Percentiles rank a stretch among this genome's conserved stretches.
phyloP scores from a whole-genome alignment of 2,329 filamentous ascomycete species.

The Elsinoe batatas region DNA sequence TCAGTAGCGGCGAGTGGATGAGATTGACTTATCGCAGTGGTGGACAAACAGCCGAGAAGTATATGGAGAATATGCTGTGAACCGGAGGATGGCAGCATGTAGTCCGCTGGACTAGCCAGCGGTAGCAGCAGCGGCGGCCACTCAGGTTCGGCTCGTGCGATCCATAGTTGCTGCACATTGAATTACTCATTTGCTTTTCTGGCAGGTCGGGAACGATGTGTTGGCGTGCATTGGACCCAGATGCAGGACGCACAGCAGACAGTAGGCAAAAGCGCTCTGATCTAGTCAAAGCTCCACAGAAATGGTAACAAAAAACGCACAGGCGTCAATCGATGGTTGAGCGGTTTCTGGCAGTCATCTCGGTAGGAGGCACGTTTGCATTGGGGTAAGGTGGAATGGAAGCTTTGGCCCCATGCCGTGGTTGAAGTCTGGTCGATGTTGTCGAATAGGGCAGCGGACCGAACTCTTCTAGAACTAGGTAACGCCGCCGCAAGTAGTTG shows the following conservation, averaged over 20 bases:
- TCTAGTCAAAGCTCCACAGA: slow-evolving; percentile 11
- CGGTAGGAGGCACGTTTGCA: slow-evolving; percentile 7
- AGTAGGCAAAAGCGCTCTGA: slow-evolving; percentile 12
- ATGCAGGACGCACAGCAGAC: slow-evolving; percentile 5
- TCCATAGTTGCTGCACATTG: slow-evolving; percentile 10
- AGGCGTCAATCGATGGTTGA: slow-evolving; percentile 5
- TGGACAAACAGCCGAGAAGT: slow-evolving; percentile 10
- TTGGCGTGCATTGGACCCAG: slow-evolving; percentile 14
- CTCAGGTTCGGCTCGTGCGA: slow-evolving; percentile 12
- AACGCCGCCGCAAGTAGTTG: slow-evolving; percentile 1
- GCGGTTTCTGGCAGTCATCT: slow-evolving; percentile 11
- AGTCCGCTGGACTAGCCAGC: slow-evolving; percentile 3
- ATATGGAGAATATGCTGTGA: slow-evolving; percentile 11
- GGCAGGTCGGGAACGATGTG: slow-evolving; percentile 14
- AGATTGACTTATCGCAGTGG: slow-evolving; percentile 8
- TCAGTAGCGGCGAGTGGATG: slow-evolving; percentile 3
- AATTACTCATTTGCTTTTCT: slow-evolving; percentile 12
- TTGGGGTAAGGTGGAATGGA: slow-evolving; percentile 8
- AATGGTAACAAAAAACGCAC: slow-evolving; percentile 6
- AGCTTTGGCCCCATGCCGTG: slow-evolving; percentile 12
- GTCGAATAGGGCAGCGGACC: slow-evolving; percentile 11
- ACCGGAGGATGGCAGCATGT: slow-evolving; percentile 11
- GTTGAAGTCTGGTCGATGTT: slow-evolving; percentile 12
- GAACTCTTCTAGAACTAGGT: slow-evolving; percentile 12
- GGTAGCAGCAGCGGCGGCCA: slow-evolving; percentile 4